Evolutionary conservation across 2,329 filamentous ascomycete species (phyloP).

Genomic region (Elsinoe arachidis): DNA sequence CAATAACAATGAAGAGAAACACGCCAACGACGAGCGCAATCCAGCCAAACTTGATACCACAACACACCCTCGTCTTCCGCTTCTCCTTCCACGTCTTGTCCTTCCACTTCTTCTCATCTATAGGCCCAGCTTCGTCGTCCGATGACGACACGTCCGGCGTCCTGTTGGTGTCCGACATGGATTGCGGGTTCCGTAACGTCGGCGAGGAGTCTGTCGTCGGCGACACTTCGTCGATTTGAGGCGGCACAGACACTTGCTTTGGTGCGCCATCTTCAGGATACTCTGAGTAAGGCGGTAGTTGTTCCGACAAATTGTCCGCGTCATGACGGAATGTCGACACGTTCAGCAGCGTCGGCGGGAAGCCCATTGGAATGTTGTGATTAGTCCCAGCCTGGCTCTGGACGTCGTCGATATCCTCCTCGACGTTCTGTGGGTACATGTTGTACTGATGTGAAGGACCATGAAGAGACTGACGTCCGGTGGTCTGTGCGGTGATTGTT

Average conservation of each 20-base stretch:
- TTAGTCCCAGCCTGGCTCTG: slow-evolving; percentile 29
- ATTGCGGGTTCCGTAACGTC: slow-evolving; percentile 24
- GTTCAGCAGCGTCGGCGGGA: slow-evolving; percentile 37
- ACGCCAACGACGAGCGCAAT: slow-evolving; percentile 24
- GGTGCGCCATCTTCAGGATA: slow-evolving; percentile 65
- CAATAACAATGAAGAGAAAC: slow-evolving; percentile 25
- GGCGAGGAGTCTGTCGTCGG: slow-evolving; percentile 18
- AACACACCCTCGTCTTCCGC: slow-evolving; percentile 28
- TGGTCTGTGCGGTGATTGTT: slow-evolving; percentile 48
- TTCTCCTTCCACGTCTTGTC: slow-evolving; percentile 33
- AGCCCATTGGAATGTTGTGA: slow-evolving; percentile 57
- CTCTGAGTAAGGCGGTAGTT: slow-evolving; percentile 81
- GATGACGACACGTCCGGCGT: slow-evolving; percentile 13
- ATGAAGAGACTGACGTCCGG: slow-evolving; percentile 18
- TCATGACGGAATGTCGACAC: slow-evolving; percentile 9
- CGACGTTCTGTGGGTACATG: slow-evolving; percentile 74
- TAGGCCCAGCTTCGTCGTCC: slow-evolving; percentile 13
- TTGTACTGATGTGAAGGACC: slow-evolving; percentile 75
- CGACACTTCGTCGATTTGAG: background rate
- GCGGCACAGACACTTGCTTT: slow-evolving; percentile 13
- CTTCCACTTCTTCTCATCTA: slow-evolving; percentile 24
- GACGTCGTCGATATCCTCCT: slow-evolving; percentile 46
- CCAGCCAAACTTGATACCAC: slow-evolving; percentile 29
- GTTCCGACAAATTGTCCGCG: slow-evolving; percentile 55
- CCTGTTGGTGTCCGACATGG: slow-evolving; percentile 25